phyloP scores from a whole-genome alignment of 306 rosid genomes.

The Quercus ilex region DNA sequence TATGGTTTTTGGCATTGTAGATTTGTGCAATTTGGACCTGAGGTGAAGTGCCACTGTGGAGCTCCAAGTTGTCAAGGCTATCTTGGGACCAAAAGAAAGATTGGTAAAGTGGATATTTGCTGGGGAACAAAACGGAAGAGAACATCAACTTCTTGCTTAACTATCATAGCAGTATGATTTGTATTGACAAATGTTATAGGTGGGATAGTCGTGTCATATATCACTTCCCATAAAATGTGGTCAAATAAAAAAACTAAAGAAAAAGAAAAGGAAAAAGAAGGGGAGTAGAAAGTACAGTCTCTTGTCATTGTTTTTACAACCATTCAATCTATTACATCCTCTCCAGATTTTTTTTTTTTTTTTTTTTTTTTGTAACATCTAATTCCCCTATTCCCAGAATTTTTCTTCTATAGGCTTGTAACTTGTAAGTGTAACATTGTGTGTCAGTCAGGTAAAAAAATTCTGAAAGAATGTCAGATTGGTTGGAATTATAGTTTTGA shows the following conservation, averaged over 20 bases:
- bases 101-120: slow-evolving; percentile 40
- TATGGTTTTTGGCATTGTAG: slow-evolving; percentile 31
- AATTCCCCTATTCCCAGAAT: neutral
- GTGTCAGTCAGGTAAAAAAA: neutral
- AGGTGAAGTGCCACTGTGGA: slow-evolving; percentile 79
- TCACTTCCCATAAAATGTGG: slow-evolving; percentile 14
- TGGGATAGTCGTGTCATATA: neutral
- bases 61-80: slow-evolving; percentile 78
- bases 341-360: neutral
- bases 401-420: neutral
- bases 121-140: slow-evolving; percentile 91
- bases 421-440: neutral
- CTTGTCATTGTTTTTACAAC: neutral
- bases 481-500: neutral
- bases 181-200: neutral
- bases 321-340: neutral
- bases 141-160: slow-evolving; percentile 40
- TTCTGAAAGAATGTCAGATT: neutral
- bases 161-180: slow-evolving; percentile 33
- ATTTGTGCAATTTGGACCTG: slow-evolving; percentile 94
- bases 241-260: neutral
- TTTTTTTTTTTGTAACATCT: neutral
- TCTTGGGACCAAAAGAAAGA: slow-evolving; percentile 79
- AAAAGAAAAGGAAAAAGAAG: neutral
- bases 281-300: neutral